phyloP scores from a whole-genome alignment of 306 rosid species.

The Cicer judaicum region DNA sequence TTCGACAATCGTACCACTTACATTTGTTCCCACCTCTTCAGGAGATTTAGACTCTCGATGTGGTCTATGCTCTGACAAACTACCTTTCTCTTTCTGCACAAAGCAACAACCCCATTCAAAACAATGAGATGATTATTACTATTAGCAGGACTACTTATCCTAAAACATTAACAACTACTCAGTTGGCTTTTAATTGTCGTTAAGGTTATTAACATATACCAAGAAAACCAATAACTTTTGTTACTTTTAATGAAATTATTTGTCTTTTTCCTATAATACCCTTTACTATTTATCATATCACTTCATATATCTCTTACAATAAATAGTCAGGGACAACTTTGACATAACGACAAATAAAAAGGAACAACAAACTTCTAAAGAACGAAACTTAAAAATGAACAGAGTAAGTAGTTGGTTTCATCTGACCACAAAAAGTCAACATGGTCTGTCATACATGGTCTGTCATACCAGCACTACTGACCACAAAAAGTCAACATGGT shows the following conservation, averaged over 20 bases:
- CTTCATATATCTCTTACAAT: too few species aligned
- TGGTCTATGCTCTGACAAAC: slow-evolving; percentile 41
- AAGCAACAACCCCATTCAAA: slow-evolving; percentile 34
- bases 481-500: too few species aligned
- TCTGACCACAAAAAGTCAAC: slow-evolving; percentile 2
- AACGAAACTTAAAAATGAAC: too few species aligned
- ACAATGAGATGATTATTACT: slow-evolving; percentile 2
- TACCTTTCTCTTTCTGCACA: slow-evolving; percentile 59
- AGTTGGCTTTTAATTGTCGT: too few species aligned
- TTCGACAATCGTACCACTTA: slow-evolving; percentile 44
- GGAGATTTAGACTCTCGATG: slow-evolving; percentile 43
- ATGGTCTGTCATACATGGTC: not conserved
- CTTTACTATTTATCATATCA: too few species aligned
- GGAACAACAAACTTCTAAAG: too few species aligned
- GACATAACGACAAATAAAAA: too few species aligned
- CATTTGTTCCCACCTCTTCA: slow-evolving; percentile 47
- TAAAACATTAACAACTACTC: slow-evolving; percentile 8
- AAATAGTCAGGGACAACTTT: too few species aligned
- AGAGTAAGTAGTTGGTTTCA: not conserved
- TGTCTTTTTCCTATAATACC: too few species aligned
- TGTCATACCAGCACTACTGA: not conserved
- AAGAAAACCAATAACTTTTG: too few species aligned
- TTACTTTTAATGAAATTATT: too few species aligned
- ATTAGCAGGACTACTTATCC: slow-evolving; percentile 2
- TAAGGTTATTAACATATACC: too few species aligned